These are phyloP conservation scores for Sphaceloma murrayae DNA, from an alignment of 2,329 filamentous ascomycete species.

Conservation along the genomic window DNA sequence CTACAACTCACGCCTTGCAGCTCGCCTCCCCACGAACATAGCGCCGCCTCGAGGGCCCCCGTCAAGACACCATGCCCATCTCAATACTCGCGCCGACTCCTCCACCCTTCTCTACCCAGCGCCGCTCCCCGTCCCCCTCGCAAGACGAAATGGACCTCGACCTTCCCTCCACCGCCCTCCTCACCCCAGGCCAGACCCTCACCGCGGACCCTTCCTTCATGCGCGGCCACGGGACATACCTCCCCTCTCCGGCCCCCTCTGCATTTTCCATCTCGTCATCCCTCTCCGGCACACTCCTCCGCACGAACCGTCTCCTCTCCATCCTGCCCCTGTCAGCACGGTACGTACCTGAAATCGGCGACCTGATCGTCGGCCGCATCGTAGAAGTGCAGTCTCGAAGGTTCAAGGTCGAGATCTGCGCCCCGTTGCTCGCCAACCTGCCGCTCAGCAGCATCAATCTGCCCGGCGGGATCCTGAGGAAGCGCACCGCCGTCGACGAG, in stretches of 20 bases:
- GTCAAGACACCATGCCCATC: constrained; percentile 42
- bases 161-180: constrained; percentile 46
- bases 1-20: too few relatives aligned
- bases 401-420: constrained; percentile 92
- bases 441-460: constrained; percentile 88
- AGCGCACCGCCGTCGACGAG: constrained; percentile 90
- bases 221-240: constrained; percentile 87
- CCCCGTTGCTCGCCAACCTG: constrained; percentile 72
- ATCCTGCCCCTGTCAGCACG: constrained; percentile 82
- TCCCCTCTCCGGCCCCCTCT: constrained; percentile 36
- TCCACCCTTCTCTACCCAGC: constrained; percentile 23
- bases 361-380: constrained; percentile 87
- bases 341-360: constrained; percentile 92
- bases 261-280: constrained; percentile 67
- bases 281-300: constrained; percentile 78
- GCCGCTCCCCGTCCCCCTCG: constrained; percentile 25
- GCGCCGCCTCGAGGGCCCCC: too few relatives aligned
- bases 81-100: constrained; percentile 48
- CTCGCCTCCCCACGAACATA: too few relatives aligned
- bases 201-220: constrained; percentile 96
- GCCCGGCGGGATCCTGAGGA: constrained; percentile 82
- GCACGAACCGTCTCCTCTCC: constrained; percentile 94
- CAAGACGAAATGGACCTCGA: constrained; percentile 39
- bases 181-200: constrained; percentile 82
- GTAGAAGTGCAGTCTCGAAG: constrained; percentile 86